Evolutionary conservation across 129 eudicot genomes (phyloP).

Genomic region (Tagetes erecta): DNA sequence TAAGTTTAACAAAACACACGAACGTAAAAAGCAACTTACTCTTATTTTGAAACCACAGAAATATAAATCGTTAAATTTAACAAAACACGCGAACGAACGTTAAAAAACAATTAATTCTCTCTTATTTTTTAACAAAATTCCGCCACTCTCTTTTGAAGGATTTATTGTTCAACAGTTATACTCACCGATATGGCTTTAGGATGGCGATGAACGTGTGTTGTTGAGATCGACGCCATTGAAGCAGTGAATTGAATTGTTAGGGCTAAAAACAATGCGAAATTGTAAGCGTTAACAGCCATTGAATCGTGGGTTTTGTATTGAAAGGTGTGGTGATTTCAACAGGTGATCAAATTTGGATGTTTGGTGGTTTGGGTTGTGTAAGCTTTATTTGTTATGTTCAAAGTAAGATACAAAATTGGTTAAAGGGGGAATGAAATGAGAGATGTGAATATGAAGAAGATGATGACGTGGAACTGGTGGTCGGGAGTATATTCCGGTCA

Average conservation of each 20-base stretch:
- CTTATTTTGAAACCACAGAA: no score
- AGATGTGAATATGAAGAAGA: background rate
- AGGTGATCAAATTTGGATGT: conserved; percentile 15
- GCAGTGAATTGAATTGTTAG: conserved; percentile 39
- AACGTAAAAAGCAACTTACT: no score
- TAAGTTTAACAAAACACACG: no score
- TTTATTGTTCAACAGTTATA: background rate
- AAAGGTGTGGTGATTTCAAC: conserved; percentile 16
- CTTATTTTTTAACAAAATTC: no score
- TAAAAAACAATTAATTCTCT: no score
- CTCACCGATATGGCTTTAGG: conserved; percentile 85
- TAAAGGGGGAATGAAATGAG: background rate
- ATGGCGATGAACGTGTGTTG: conserved; percentile 45
- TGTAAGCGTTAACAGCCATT: conserved; percentile 26
- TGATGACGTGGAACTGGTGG: conserved; percentile 14
- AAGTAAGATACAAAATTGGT: background rate
- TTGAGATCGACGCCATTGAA: conserved; percentile 55
- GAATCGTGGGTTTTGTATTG: conserved; percentile 16
- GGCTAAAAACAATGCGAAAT: conserved; percentile 24
- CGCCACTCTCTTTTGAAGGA: no score
- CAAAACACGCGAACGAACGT: no score
- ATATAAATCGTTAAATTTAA: no score
- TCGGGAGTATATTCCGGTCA: conserved; percentile 1
- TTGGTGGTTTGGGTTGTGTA: background rate
- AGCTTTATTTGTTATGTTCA: background rate